These are phyloP conservation scores for Neocallimastix lanati DNA, from an alignment of 192 early-diverging fungal genomes.

Conservation along the genomic window DNA sequence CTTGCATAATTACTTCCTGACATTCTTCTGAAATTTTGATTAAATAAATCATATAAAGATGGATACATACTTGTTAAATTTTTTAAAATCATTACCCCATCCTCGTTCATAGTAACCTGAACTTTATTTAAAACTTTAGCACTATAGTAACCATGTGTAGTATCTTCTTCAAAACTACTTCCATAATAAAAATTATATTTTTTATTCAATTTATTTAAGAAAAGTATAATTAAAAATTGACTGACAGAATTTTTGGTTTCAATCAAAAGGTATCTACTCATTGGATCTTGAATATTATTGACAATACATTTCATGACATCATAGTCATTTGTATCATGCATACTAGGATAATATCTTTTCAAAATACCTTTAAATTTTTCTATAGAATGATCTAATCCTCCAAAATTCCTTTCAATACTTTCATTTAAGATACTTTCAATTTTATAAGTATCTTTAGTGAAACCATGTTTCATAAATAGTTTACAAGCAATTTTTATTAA, in stretches of 20 bases:
- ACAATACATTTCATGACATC: neutral
- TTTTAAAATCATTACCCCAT: neutral
- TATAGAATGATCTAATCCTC: neutral
- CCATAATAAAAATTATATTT: neutral
- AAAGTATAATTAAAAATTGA: neutral
- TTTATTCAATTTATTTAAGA: neutral
- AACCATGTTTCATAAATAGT: neutral
- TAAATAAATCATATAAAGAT: neutral
- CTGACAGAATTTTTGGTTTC: neutral
- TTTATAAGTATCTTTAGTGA: neutral
- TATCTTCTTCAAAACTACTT: neutral
- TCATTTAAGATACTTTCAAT: neutral
- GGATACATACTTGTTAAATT: neutral
- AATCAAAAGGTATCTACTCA: neutral
- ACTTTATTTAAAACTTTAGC: neutral
- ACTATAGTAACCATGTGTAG: neutral
- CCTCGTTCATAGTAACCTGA: neutral
- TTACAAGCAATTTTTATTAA: neutral
- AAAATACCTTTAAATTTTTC: neutral
- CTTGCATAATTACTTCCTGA: neutral
- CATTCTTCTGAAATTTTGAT: neutral
- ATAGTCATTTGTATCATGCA: neutral
- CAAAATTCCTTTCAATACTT: neutral
- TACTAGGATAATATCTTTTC: neutral
- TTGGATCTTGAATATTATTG: neutral